Conservation (phyloP, 208 protist genomes). For the Wallacemonas sp. region DNA sequence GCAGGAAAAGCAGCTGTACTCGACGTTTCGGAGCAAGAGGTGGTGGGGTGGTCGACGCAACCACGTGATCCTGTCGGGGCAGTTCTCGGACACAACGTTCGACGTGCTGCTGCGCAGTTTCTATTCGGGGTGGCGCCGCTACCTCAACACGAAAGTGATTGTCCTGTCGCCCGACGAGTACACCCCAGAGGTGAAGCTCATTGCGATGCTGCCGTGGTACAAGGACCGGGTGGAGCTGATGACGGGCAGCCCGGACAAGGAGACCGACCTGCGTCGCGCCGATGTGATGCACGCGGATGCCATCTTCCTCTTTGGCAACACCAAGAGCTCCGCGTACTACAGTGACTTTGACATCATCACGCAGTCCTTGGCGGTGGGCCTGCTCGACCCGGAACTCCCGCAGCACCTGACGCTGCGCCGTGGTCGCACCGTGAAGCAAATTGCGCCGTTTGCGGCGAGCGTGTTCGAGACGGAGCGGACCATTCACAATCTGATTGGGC, state of each 20-base stretch:
- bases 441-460: conserved; percentile 63
- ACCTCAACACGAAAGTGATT: conserved; percentile 71
- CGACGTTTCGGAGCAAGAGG: conserved; percentile 42
- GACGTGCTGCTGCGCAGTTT: conserved; percentile 77
- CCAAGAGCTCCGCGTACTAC: conserved; percentile 72
- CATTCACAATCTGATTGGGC: conserved; percentile 71
- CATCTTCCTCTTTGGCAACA: conserved; percentile 83
- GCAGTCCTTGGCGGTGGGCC: conserved; percentile 62
- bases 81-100: conserved; percentile 63
- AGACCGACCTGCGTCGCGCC: conserved; percentile 56
- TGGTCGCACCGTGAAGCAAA: conserved; percentile 55
- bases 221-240: conserved; percentile 72
- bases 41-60: conserved; percentile 31
- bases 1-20: conserved; percentile 47
- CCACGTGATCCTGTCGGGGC: conserved; percentile 80
- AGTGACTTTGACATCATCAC: conserved; percentile 72
- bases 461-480: conserved; percentile 72
- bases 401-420: conserved; percentile 79
- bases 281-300: conserved; percentile 67
- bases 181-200: conserved; percentile 54
- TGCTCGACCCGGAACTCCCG: conserved; percentile 70
- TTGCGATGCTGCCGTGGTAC: conserved; percentile 72
- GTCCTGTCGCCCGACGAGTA: conserved; percentile 65
- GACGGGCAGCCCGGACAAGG: conserved; percentile 60
- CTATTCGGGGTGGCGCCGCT: conserved; percentile 80